phyloP scores from a whole-genome alignment of 371 early-diverging fungal species.

The Phascolomyces articulosus region DNA sequence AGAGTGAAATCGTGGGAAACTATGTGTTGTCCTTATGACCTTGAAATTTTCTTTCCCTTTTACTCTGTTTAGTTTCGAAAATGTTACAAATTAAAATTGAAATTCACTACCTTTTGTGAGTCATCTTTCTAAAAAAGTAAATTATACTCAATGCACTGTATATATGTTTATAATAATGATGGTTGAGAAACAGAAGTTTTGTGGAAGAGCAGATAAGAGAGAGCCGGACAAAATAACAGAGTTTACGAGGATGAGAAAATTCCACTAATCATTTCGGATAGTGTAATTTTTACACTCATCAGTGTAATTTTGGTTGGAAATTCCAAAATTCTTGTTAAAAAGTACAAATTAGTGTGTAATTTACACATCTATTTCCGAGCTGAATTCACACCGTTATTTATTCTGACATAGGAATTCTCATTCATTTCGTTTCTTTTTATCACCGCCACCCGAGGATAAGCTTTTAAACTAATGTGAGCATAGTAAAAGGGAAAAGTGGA shows the following conservation, averaged over 20 bases:
- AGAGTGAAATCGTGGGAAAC: conserved; percentile 1
- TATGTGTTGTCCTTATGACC: conserved; percentile 1
- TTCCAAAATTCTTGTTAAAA: background rate
- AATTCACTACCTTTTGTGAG: background rate
- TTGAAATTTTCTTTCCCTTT: background rate
- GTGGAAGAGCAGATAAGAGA: background rate
- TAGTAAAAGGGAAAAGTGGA: too few relatives aligned
- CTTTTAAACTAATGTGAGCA: too few relatives aligned
- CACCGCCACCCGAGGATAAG: too few relatives aligned
- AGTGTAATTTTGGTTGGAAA: background rate
- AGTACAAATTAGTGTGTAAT: background rate
- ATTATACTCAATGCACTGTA: too few relatives aligned
- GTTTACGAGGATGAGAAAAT: background rate
- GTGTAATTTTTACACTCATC: background rate
- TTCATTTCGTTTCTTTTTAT: too few relatives aligned
- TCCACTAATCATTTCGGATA: background rate
- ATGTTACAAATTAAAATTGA: background rate
- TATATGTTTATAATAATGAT: too few relatives aligned
- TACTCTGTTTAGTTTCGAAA: background rate
- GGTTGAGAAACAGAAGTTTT: too few relatives aligned
- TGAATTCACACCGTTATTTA: background rate
- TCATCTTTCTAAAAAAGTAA: background rate
- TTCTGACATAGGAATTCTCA: too few relatives aligned
- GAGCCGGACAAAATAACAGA: background rate
- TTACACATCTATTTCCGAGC: background rate